Base-by-base conservation (phyloP, 2,329 filamentous ascomycete genomes). In the Claviceps quebecensis region DNA sequence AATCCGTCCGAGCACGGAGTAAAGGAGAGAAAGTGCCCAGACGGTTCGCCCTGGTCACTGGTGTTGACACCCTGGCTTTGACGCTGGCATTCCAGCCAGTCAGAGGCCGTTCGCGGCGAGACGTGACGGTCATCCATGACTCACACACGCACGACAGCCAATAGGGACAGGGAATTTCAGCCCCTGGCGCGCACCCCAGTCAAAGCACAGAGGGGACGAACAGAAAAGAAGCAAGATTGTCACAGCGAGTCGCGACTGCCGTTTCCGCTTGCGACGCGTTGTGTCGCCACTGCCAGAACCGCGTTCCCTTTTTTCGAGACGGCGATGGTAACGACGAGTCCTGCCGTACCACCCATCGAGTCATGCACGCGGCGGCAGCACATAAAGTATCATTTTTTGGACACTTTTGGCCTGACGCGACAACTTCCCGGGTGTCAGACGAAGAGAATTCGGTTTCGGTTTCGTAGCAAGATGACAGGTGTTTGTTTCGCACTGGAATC, bases 1-100 rank as follows among this genome's bases (percentile, higher is more conserved):
- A 43, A 41, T 16, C 14, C 16, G n/a, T 19, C 19, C 19, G 19
- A 19, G 19, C 2, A 19, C 19, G 19, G 19, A 19, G 19, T 19
- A 19, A 19, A 19, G 19, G 19, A 2, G 19, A 19, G 19, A 19
- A 19, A 19, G 19, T 19, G 19, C 19, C 22, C 23, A 7, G 5
- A 26, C 23, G 23, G 23, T 26, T 26, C 23, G 23, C 23, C 23
- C 23, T 26, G 23, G 5, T 26, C 23, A 5, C 23, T 26, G 23
- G 5, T 26, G 23, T 26, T 29, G 26, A 26, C 26, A 7, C 36
- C 7, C 9, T 46, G 46, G 57, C 55, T 58, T 48, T 50, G 44
- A 54, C 58, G 63, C 60, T 55, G 60, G 52, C 50, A 53, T 43
- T 37, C 54, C 55, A 59, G 59, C 63, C 64, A 66, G 56, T 65